Base-by-base conservation (phyloP, 2,329 filamentous ascomycete genomes). In the Leptosphaerulina australis region DNA sequence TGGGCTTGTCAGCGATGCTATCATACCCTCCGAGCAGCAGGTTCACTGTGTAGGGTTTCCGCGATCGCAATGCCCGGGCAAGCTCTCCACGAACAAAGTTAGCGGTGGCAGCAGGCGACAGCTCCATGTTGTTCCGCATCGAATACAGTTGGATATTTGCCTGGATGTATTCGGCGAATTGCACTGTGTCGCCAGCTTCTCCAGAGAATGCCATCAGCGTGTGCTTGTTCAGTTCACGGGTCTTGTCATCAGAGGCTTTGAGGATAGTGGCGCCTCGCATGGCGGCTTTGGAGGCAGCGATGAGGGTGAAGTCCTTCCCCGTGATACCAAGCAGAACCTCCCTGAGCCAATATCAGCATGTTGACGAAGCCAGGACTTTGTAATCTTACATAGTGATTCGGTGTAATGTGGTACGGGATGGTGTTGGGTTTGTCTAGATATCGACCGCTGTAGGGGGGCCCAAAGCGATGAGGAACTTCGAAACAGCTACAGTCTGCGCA, bases 81-180 rank as follows among this genome's bases (percentile, higher is more conserved):
- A 99, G 86, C 78, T 99, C 92, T 72, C 88, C 88, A 62, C 94
- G 90, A 64, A 99, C 91, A 74, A 97, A 99, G 79, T 90, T 87
- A 56, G 92, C 90, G 47, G 97, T 87, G 29, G 91, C 94, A 26
- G 88, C 87, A 8, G 94, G 93, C 34, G 90, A 91, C 55, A 99
- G 85, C 69, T 97, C 91, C 71, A 88, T 88, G 76, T 91, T 89
- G 75, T 97, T 97, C 71, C 95, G 91, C 92, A 97, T 99, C 63
- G 90, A 91, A 80, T 99, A 99, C 71, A 99, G 88, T 78, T 96
- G 91, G 58, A 94, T 87, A 76, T 99, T 99, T 73, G 93, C 92
- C 84, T 97, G 92, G 75, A 99, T 95, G 79, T 93, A 99, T 79
- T 99, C 94, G 74, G 95, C 90, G 75, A 99, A 99, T 87, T 99